Evolutionary conservation across 1,284 basidiomycete species (phyloP), one percentile per base, ranked within the genome.

Genomic region (Rhodofomes roseus): DNA sequence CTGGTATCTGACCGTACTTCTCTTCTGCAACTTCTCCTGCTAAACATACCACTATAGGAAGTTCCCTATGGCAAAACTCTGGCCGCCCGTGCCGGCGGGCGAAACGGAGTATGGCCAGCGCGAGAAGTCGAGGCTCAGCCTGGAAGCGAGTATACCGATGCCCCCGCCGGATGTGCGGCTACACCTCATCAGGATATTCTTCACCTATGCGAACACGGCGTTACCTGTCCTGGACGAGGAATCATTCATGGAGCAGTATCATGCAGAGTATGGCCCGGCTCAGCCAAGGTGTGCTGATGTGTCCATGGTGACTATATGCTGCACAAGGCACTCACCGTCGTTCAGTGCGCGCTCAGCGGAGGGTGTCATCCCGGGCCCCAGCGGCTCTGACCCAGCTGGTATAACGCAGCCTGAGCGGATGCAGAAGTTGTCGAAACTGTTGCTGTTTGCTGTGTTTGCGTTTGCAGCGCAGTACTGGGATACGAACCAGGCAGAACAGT

Each of bases 391-490:
- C 5, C 14, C 34, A 22, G n/a, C 27, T 9, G 34, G 36, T 16
- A 41, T 36, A 1, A 20, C 55, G 23, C 8, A 46, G 34, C 67
- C 65, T 5, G 67, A 65, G 34, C 65, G 80, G 7, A 80, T 82
- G 14, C 87, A 88, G 67, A 81, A 83, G 67, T 75, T 90, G n/a
- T 87, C 90, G 0, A 84, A 85, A 51, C 74, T 95, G 16, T 75
- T 95, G 5, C 78, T 95, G 14, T 76, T 94, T 27, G 80, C 90
- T 2, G 90, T 95, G 67, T 93, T 92, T 69, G 81, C 92, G 3
- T 81, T 92, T 48, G 82, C 92, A 29, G 85, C 90, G 20, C 83
- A 90, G n/a, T 92, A 90, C 64, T 79, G 79, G 18, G 79, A 84
- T 14, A 76, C 71, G 71, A 20, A 76, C 16, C 41, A 27, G 20